A percentile compares a stretch with the other conserved stretches of the same genome.
phyloP scores from a whole-genome alignment of 306 rosid genomes.

The Cicer bijugum region DNA sequence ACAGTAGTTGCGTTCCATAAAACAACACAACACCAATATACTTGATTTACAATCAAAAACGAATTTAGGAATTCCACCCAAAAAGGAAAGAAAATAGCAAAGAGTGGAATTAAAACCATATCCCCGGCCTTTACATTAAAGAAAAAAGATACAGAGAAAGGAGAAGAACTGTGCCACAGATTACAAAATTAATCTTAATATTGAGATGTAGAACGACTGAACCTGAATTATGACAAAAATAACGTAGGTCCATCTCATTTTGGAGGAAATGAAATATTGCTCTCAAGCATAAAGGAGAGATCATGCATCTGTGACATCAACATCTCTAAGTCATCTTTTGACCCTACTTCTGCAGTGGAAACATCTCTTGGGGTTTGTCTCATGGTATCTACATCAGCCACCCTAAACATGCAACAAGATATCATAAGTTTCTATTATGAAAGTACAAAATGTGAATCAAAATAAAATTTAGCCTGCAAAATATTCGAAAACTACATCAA shows the following conservation, averaged over 20 bases:
- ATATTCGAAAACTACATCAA: constrained; percentile 18
- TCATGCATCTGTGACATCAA: constrained; percentile 84
- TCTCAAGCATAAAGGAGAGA: constrained; percentile 88
- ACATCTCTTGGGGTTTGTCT: constrained; percentile 46
- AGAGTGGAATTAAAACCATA: constrained; percentile 10
- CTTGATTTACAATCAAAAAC: constrained; percentile 32
- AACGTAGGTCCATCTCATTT: constrained; percentile 52
- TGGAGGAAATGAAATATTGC: constrained; percentile 67
- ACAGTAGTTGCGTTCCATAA: constrained; percentile 6
- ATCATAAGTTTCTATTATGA: constrained; percentile 36
- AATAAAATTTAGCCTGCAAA: constrained; percentile 35
- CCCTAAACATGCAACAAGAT: constrained; percentile 55
- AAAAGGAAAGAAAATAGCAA: not conserved
- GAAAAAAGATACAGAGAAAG: constrained; percentile 29
- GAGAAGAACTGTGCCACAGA: constrained; percentile 38
- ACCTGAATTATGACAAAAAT: constrained; percentile 41
- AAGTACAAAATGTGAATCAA: constrained; percentile 34
- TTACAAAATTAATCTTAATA: constrained; percentile 36
- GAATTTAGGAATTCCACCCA: constrained; percentile 9
- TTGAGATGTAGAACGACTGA: constrained; percentile 32
- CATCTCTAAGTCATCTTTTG: constrained; percentile 61
- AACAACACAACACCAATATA: constrained; percentile 26
- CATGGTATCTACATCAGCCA: constrained; percentile 46
- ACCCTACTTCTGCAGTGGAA: constrained; percentile 47
- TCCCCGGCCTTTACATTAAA: constrained; percentile 11